A percentile compares a stretch with the other conserved stretches of the same genome.
Evolutionary conservation across 371 early-diverging fungal species (phyloP).

Genomic region (Mucor circinelloides): DNA sequence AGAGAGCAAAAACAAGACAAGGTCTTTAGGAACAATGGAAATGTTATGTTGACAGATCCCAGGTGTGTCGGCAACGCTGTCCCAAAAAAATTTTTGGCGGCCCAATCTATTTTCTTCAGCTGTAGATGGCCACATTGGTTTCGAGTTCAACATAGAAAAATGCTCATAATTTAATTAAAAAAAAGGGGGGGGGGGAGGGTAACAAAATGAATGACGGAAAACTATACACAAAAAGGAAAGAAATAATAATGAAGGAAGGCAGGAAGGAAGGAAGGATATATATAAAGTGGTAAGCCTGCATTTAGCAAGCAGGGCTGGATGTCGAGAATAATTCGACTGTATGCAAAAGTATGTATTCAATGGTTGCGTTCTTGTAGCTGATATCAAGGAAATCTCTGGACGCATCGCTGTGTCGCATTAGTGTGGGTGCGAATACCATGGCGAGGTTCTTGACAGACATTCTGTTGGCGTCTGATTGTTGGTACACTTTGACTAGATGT

Average conservation of each 20-base stretch:
- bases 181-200: too few relatives aligned
- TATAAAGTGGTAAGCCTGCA: background rate
- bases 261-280: background rate
- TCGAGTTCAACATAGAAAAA: background rate
- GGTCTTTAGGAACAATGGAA: too few relatives aligned
- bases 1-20: too few relatives aligned
- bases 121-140: too few relatives aligned
- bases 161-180: background rate
- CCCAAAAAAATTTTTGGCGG: too few relatives aligned
- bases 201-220: background rate
- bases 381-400: conserved; percentile 79
- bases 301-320: background rate
- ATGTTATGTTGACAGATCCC: too few relatives aligned
- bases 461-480: conserved; percentile 62
- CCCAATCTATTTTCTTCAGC: too few relatives aligned
- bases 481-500: conserved; percentile 53
- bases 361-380: conserved; percentile 73
- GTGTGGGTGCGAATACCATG: conserved; percentile 92
- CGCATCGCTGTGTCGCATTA: conserved; percentile 74
- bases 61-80: too few relatives aligned
- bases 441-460: conserved; percentile 90
- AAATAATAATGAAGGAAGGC: background rate
- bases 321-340: conserved; percentile 15
- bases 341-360: conserved; percentile 45
- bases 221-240: background rate